A percentile compares a stretch with the other conserved stretches of the same genome.
These are phyloP conservation scores for Evernia prunastri DNA, from an alignment of 495 filamentous ascomycete genomes.

Conservation along the genomic window DNA sequence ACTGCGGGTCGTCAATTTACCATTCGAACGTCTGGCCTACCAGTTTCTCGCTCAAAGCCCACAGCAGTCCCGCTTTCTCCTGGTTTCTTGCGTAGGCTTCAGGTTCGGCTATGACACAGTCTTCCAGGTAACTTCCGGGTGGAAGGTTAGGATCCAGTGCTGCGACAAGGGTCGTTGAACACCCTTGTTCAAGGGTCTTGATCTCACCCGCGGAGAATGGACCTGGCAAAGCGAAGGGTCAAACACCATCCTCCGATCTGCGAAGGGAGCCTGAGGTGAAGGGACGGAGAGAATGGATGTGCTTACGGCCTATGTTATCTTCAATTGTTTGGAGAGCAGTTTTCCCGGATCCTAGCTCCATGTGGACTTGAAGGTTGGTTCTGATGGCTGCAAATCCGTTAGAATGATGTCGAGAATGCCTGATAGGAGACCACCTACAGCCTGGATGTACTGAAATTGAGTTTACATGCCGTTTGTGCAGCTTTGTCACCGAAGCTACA, in stretches of 20 bases:
- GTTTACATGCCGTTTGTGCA: constrained; percentile 28
- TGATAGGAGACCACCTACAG: constrained; percentile 11
- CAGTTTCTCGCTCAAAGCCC: constrained; percentile 44
- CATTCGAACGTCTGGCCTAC: constrained; percentile 43
- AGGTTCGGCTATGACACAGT: constrained; percentile 37
- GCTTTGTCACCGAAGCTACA: constrained; percentile 38
- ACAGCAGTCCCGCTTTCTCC: constrained; percentile 44
- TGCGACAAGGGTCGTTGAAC: constrained; percentile 52
- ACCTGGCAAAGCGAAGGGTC: not conserved
- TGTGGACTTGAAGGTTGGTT: constrained; percentile 20
- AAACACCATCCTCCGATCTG: constrained; percentile 25
- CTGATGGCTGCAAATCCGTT: constrained; percentile 1
- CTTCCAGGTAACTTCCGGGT: constrained; percentile 34
- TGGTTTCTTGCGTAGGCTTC: constrained; percentile 27
- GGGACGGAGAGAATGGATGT: constrained; percentile 25
- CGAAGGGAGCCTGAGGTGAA: constrained; percentile 19
- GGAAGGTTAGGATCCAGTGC: constrained; percentile 45
- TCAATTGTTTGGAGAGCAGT: constrained; percentile 36
- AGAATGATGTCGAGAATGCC: not conserved
- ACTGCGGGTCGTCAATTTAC: constrained; percentile 6
- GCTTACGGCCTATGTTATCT: constrained; percentile 47
- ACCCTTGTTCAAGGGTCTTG: constrained; percentile 48
- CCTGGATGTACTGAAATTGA: constrained; percentile 45
- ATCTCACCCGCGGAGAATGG: not conserved
- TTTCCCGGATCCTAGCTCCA: not conserved